phyloP scores from a whole-genome alignment of 208 protist species.

The Trypanosoma mega region DNA sequence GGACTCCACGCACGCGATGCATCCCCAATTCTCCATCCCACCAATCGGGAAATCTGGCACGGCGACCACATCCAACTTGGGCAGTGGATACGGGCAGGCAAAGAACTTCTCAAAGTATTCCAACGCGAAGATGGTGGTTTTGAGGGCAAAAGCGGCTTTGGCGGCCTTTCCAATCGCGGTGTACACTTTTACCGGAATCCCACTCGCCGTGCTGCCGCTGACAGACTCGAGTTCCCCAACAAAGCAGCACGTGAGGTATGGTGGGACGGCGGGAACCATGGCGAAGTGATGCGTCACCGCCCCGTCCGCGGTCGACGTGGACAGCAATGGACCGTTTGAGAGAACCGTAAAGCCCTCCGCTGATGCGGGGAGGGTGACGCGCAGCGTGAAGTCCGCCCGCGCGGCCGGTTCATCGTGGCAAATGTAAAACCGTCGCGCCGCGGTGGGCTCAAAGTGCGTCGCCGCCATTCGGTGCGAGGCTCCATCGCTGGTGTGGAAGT shows the following conservation, averaged over 20 bases:
- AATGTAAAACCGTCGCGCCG: constrained; percentile 94
- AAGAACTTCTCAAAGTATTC: constrained; percentile 91
- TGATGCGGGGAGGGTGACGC: constrained; percentile 66
- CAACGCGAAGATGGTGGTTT: constrained; percentile 72
- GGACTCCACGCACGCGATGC: constrained; percentile 93
- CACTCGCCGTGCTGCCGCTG: constrained; percentile 38
- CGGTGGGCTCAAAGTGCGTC: constrained; percentile 96
- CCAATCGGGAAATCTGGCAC: constrained; percentile 96
- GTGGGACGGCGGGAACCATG: constrained; percentile 87
- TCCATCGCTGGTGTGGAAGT: constrained; percentile 56
- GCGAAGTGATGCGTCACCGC: constrained; percentile 76
- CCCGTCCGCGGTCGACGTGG: constrained; percentile 33
- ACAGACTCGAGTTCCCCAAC: constrained; percentile 93
- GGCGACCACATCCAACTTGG: constrained; percentile 97
- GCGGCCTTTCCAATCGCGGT: constrained; percentile 65
- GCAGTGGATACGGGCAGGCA: constrained; percentile 89
- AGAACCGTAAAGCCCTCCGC: constrained; percentile 76
- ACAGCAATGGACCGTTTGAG: constrained; percentile 62
- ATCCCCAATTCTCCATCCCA: constrained; percentile 97
- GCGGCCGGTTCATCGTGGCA: constrained; percentile 97
- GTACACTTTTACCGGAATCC: constrained; percentile 77
- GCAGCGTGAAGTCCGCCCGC: constrained; percentile 95
- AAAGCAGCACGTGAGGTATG: constrained; percentile 96
- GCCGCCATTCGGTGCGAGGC: constrained; percentile 88
- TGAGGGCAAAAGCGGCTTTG: constrained; percentile 77